Base-by-base conservation (phyloP, 2,329 filamentous ascomycete genomes). In the Fonsecaea pugnacius region DNA sequence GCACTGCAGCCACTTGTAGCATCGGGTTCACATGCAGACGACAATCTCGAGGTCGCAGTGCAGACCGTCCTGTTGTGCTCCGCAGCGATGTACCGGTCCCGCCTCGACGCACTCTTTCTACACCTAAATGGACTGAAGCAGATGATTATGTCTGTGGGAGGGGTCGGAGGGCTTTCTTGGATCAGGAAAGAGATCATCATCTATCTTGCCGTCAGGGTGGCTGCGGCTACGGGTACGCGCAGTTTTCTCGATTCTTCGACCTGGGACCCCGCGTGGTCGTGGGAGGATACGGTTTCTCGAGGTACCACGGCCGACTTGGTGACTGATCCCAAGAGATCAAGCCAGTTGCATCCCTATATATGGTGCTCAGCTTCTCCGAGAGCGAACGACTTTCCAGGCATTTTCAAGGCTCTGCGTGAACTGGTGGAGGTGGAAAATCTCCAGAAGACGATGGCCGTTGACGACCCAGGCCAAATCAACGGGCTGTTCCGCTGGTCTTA, bases 241-340 rank as follows among this genome's bases (percentile, higher is more conserved):
- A 52, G 53, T 8, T 12, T 58, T 38, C 35, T 58, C n/a, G 30
- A 58, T 16, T 24, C 43, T 14, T 35, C 43, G 12, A 24, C 10
- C 33, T 63, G 60, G 60, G 46, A 63, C 46, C 54, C 60, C 6
- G 36, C 43, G 21, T 30, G 32, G 32, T 33, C 38, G 56, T 58
- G 21, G 43, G 21, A 48, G 21, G 21, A 48, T 48, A 27, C 8
- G 2, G 5, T 2, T 27, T 8, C 7, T 46, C 21, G 8, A 5
- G 18, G 24, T 1, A 24, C n/a, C n/a, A 21, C 9, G 21, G 4
- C 9, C 9, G 43, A 48, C 10, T 10, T 48, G 10, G 9, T 14
- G 9, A 27, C 43, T 14, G 18, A 8, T 27, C 43, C 10, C 9
- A 14, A 48, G 18, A 46, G 10, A 18, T 46, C 40, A 18, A 21